These are phyloP conservation scores for Boletus bicolor DNA, from an alignment of 768 basidiomycete genomes.

Conservation along the genomic window DNA sequence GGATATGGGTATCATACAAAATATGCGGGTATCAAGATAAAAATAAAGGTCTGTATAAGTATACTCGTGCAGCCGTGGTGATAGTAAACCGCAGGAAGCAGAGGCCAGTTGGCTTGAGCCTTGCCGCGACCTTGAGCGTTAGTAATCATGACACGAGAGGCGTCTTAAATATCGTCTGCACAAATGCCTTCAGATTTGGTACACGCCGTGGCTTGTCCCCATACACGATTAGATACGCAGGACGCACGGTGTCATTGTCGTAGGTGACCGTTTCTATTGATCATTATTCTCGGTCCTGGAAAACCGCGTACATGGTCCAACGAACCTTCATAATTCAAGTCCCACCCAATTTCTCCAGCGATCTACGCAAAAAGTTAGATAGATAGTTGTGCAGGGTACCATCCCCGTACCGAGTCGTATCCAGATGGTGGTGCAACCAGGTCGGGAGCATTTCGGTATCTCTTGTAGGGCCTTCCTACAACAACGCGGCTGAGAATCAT, in stretches of 20 bases:
- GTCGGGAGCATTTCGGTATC: conserved; percentile 45
- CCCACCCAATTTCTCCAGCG: conserved; percentile 58
- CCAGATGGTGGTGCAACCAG: conserved; percentile 52
- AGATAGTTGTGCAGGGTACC: conserved; percentile 3
- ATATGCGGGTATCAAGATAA: conserved; percentile 14
- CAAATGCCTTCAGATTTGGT: conserved; percentile 24
- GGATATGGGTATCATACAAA: conserved; percentile 16
- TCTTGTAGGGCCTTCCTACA: conserved; percentile 55
- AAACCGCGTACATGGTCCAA: neutral
- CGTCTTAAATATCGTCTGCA: conserved; percentile 31
- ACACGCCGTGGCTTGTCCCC: conserved; percentile 31
- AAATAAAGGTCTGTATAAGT: conserved; percentile 11
- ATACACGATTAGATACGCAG: conserved; percentile 65
- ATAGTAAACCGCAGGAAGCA: neutral
- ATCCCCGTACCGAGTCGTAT: conserved; percentile 51
- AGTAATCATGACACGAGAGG: conserved; percentile 25
- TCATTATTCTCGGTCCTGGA: neutral
- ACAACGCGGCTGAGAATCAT: conserved; percentile 59
- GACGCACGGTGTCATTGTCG: conserved; percentile 61
- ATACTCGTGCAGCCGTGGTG: neutral
- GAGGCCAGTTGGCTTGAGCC: neutral
- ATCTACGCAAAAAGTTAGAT: conserved; percentile 37
- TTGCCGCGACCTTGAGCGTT: neutral
- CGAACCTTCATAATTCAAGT: conserved; percentile 57
- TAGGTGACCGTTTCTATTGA: conserved; percentile 62